Evolutionary conservation across 148 eudicot species (phyloP).

Genomic region (Silene conica): DNA sequence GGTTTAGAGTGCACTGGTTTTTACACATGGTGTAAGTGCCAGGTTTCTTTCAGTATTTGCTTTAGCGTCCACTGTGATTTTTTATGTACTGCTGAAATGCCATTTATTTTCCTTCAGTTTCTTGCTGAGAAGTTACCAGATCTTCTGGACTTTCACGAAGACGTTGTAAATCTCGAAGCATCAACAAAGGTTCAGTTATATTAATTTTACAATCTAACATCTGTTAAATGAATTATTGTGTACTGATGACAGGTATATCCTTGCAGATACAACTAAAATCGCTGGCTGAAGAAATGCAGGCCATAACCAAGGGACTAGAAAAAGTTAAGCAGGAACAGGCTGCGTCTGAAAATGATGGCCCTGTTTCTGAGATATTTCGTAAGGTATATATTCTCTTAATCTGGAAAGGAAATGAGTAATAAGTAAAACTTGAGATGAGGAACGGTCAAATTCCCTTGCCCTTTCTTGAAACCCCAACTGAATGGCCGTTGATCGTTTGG

Average conservation of each 20-base stretch:
- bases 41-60: not conserved
- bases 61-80: not conserved
- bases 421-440: not conserved
- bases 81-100: conserved; percentile 1
- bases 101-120: conserved; percentile 36
- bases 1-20: not conserved
- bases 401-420: not conserved
- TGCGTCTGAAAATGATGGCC: conserved; percentile 90
- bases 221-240: conserved; percentile 10
- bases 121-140: conserved; percentile 60
- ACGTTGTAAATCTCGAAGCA: conserved; percentile 72
- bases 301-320: conserved; percentile 79
- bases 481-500: not conserved
- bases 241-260: conserved; percentile 13
- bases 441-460: not conserved
- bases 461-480: not conserved
- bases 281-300: conserved; percentile 98
- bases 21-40: not conserved
- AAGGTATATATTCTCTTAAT: conserved; percentile 40
- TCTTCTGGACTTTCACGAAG: conserved; percentile 73
- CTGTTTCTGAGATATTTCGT: conserved; percentile 73
- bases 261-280: conserved; percentile 94
- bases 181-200: conserved; percentile 63
- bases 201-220: conserved; percentile 12
- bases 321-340: conserved; percentile 78